phyloP scores from a whole-genome alignment of 1,284 basidiomycete species.

The Hemileia vastatrix region DNA sequence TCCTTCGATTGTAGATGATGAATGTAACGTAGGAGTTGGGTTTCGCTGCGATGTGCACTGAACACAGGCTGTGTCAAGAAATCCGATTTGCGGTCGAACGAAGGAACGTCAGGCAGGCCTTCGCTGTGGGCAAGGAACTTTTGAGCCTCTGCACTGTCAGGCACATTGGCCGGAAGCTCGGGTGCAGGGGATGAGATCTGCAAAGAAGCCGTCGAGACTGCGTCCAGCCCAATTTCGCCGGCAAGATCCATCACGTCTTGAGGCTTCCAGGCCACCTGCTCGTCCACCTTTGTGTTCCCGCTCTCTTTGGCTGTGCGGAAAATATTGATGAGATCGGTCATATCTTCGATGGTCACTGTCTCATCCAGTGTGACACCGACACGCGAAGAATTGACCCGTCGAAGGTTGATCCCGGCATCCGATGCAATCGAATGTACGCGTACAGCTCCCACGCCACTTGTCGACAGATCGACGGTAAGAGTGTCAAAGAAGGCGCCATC shows the following conservation, averaged over 20 bases:
- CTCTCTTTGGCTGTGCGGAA: conserved; percentile 63
- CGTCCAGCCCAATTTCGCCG: no score
- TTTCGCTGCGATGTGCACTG: conserved; percentile 83
- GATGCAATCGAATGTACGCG: conserved; percentile 62
- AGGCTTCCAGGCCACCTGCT: conserved; percentile 44
- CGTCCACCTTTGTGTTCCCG: conserved; percentile 33
- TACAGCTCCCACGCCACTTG: conserved; percentile 54
- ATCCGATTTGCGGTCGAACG: conserved; percentile 60
- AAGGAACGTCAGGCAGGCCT: no score
- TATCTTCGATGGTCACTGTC: conserved; percentile 54
- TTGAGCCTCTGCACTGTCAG: no score
- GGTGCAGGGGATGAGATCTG: conserved; percentile 18
- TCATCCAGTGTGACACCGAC: conserved; percentile 91
- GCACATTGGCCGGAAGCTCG: conserved; percentile 31
- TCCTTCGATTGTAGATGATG: conserved; percentile 89
- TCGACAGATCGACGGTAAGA: conserved; percentile 68
- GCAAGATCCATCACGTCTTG: conserved; percentile 27
- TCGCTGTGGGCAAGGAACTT: no score
- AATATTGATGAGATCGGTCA: conserved; percentile 68
- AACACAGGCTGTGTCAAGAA: conserved; percentile 83
- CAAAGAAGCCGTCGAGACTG: conserved; percentile 29
- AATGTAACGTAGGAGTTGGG: conserved; percentile 94
- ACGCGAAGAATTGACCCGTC: conserved; percentile 61
- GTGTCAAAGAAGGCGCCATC: conserved; percentile 76
- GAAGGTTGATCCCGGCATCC: conserved; percentile 71